Base-by-base conservation (phyloP, 192 early-diverging fungal genomes). In the Tieghemiomyces parasiticus region DNA sequence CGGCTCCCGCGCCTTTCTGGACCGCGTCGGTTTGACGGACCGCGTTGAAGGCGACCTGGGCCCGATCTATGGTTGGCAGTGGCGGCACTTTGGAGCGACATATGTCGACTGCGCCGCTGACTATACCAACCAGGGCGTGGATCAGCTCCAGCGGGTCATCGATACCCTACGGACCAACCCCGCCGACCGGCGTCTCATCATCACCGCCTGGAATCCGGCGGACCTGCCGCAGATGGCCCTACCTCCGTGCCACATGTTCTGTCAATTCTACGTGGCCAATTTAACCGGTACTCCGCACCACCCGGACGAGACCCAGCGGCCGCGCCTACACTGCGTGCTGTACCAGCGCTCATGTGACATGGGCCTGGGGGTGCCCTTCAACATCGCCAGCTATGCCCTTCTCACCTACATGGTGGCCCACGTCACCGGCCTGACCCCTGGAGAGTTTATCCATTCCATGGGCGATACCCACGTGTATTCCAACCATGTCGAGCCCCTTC, bases 191-290 rank as follows among this genome's bases (percentile, higher is more conserved):
- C 76, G 95, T 25, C 97, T 99, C 50, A 83, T 99, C 31, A 71
- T 99, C 61, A 84, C 83, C 59, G 95, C 95, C 20, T 99, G 95
- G 95, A 99, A 99, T 58, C 95, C 95, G 12, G 80, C 84, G n/a
- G 91, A 93, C 65, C 65, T 97, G 35, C 63, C 65, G 4, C 71
- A 78, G 20, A 97, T 99, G 91, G 95, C 95, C 6, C 71, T 99
- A 24, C 95, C 95, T 29, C 95, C 95, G 4, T 99, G 95, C 74
- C 95, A 99, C 63, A 83, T 93, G 74, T 88, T 99, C 62, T 87
- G 86, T 66, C 95, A 99, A 73, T 99, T 99, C 64, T 95, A 88
- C 65, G 93, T 99, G 0, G 90, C 93, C 0, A 78, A 75, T 3
- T 16, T 32, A 16, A 13, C 29, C 0, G 54, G 54, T 14, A 12